Conservation (phyloP, 345 rosid genomes). For the Mangifera indica region DNA sequence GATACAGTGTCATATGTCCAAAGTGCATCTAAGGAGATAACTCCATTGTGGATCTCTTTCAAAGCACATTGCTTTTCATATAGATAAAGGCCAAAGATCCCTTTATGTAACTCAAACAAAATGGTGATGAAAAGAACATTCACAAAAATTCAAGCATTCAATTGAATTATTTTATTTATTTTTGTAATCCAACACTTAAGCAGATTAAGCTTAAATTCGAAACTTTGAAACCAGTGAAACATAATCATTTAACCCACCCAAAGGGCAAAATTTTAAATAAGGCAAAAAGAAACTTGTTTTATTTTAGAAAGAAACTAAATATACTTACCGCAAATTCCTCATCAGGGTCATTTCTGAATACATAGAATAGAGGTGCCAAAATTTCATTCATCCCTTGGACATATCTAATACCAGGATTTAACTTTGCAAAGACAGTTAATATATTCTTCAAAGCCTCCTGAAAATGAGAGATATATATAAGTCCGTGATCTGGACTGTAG, state of each 20-base stretch:
- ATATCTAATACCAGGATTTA: too few relatives aligned
- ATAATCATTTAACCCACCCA: too few relatives aligned
- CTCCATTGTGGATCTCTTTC: not conserved
- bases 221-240: too few relatives aligned
- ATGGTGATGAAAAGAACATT: too few relatives aligned
- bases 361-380: conserved; percentile 84
- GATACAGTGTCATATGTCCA: not conserved
- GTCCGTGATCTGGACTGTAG: conserved; percentile 24
- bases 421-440: conserved; percentile 79
- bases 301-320: conserved; percentile 10
- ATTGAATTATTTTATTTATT: too few relatives aligned
- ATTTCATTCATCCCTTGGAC: conserved; percentile 99
- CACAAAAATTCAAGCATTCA: too few relatives aligned
- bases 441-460: conserved; percentile 85
- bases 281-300: conserved; percentile 2
- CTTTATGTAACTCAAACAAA: too few relatives aligned
- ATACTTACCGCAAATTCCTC: conserved; percentile 69
- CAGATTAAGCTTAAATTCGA: too few relatives aligned
- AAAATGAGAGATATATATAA: conserved; percentile 21
- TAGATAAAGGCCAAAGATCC: too few relatives aligned
- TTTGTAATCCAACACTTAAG: too few relatives aligned
- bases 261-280: not conserved
- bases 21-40: not conserved
- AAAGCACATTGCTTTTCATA: too few relatives aligned
- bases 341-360: conserved; percentile 80